Evolutionary conservation across 345 rosid species (phyloP).

Genomic region (Cardiospermum halicacabum): DNA sequence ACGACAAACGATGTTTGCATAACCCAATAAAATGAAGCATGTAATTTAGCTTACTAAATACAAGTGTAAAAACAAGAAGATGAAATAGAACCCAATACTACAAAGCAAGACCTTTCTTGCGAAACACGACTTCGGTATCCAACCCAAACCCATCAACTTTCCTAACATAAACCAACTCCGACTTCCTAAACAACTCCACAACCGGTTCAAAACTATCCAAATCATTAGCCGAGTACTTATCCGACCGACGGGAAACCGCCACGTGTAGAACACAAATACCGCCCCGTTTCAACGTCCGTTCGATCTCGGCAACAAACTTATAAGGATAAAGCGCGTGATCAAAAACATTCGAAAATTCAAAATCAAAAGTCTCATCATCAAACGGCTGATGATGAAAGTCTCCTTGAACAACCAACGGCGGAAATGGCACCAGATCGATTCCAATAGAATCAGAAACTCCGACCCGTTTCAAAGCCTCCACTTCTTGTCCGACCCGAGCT

Average conservation of each 20-base stretch:
- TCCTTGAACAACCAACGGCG: constrained; percentile 69
- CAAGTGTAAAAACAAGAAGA: too few species aligned
- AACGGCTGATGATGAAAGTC: constrained; percentile 87
- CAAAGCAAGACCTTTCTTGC: too few species aligned
- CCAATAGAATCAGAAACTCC: constrained; percentile 74
- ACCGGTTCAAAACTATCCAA: constrained; percentile 52
- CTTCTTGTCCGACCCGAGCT: constrained; percentile 91
- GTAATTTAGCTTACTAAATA: too few species aligned
- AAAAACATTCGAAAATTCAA: constrained; percentile 91
- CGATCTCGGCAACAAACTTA: constrained; percentile 70
- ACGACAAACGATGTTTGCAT: too few species aligned
- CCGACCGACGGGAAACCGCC: constrained; percentile 51
- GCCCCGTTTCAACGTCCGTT: constrained; percentile 68
- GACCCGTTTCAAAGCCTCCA: constrained; percentile 59
- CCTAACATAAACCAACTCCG: constrained; percentile 55
- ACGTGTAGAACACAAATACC: constrained; percentile 79
- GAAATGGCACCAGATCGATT: constrained; percentile 80
- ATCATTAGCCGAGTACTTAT: constrained; percentile 91
- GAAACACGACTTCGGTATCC: constrained; percentile 81
- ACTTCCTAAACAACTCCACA: constrained; percentile 44
- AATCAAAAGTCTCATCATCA: constrained; percentile 56
- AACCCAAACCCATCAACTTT: constrained; percentile 89
- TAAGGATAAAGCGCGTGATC: constrained; percentile 84
- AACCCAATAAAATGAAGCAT: too few species aligned
- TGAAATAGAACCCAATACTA: too few species aligned